These are phyloP conservation scores for Fusarium illudens DNA, from an alignment of 2,329 filamentous ascomycete species.

Conservation along the genomic window DNA sequence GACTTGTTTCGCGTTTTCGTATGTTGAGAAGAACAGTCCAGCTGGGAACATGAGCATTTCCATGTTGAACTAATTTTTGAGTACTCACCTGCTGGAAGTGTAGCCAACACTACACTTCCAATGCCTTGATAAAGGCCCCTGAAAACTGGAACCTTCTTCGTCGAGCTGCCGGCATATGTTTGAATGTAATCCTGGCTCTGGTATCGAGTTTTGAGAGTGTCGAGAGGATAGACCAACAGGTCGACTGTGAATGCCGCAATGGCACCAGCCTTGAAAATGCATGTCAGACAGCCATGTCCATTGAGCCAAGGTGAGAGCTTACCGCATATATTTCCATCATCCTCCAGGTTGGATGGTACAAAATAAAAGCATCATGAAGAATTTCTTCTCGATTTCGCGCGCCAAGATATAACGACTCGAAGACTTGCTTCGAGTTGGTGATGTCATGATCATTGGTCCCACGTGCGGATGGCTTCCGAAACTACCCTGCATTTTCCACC, in stretches of 20 bases:
- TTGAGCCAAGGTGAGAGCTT: background rate
- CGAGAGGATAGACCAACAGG: conserved; percentile 84
- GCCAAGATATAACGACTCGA: background rate
- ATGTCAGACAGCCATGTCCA: background rate
- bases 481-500: conserved; percentile 26
- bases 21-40: conserved; percentile 89
- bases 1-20: conserved; percentile 76
- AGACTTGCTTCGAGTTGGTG: conserved; percentile 12
- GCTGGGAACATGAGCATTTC: conserved; percentile 55
- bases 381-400: background rate
- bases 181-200: conserved; percentile 80
- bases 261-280: conserved; percentile 74
- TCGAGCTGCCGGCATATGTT: conserved; percentile 67
- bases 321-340: conserved; percentile 48
- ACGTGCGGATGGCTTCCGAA: background rate
- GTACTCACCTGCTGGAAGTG: conserved; percentile 78
- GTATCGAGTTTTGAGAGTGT: conserved; percentile 87
- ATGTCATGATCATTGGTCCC: conserved; percentile 28
- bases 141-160: conserved; percentile 63
- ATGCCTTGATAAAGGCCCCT: conserved; percentile 87
- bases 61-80: background rate
- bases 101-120: conserved; percentile 84
- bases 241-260: conserved; percentile 88
- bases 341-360: background rate
- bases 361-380: background rate